Evolutionary conservation across 2,329 filamentous ascomycete genomes (phyloP), one percentile per base, ranked within the genome.

Genomic region (Venturia pyrina): DNA sequence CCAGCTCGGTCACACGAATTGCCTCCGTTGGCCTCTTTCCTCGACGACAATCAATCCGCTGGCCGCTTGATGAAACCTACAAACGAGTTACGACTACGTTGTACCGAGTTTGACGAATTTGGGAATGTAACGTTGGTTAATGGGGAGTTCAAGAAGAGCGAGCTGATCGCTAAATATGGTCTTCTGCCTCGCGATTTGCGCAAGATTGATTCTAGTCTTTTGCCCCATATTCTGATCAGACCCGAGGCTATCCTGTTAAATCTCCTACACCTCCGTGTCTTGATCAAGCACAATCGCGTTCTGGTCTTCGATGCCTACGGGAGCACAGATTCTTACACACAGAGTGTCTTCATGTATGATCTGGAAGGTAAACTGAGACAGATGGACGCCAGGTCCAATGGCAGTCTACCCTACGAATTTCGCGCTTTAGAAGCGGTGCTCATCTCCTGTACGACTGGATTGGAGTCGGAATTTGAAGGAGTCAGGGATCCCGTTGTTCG

Each of bases 291-390:
- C 69, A 91, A 99, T 73, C 89, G 93, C 32, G 92, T 99, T 7
- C 85, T 99, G 32, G 88, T 99, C 5, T 98, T 99, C 75, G 95
- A 98, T 73, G 91, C 95, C 17, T 98, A 96, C 77, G 95, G 95
- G 40, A 95, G 91, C 50, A 93, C 91, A 67, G 91, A 96, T 70
- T 96, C 92, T 0, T 96, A 97, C 73, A 92, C 93, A 41, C 95
- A 98, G 75, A 96, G 92, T 4, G 86, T 95, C 17, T 99, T 99
- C 79, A 96, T 99, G 86, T 97, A 98, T 77, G 95, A 98, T 73
- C 80, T 99, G 24, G 92, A 98, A 75, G 91, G 91, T 15, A 96
- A 96, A 74, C 81, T 99, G 57, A 88, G 91, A 10, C 91, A 96
- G 73, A 93, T 92, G 75, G 83, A 87, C 67, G 74, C 80, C 1